Percentiles rank a stretch among this genome's conserved stretches.
Conservation (phyloP, 2,329 filamentous ascomycete species). For the Stemphylium lycopersici region DNA sequence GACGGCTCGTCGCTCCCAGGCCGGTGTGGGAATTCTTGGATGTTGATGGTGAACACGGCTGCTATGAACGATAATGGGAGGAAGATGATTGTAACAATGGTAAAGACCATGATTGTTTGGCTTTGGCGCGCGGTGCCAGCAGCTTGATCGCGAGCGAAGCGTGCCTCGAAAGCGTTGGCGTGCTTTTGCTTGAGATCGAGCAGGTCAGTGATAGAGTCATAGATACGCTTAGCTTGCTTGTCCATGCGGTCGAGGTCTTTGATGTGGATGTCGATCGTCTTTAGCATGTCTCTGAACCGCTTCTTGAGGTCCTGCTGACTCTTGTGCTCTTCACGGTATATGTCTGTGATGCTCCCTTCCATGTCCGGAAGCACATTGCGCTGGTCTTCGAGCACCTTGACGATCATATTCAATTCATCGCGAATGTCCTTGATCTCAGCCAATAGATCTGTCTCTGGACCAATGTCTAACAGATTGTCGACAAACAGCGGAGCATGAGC, state of each 20-base stretch:
- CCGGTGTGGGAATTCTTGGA: constrained; percentile 55
- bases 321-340: constrained; percentile 46
- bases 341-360: constrained; percentile 50
- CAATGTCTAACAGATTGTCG: constrained; percentile 65
- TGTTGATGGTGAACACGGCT: constrained; percentile 62
- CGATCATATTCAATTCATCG: constrained; percentile 70
- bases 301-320: constrained; percentile 58
- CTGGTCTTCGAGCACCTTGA: constrained; percentile 59
- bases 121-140: constrained; percentile 64
- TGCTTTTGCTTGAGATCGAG: constrained; percentile 74
- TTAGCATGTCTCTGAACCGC: constrained; percentile 63
- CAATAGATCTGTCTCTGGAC: constrained; percentile 65
- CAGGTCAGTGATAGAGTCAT: constrained; percentile 65
- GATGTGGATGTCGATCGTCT: constrained; percentile 62
- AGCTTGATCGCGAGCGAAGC: constrained; percentile 66
- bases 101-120: constrained; percentile 65
- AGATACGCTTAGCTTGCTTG: constrained; percentile 65
- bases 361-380: constrained; percentile 56
- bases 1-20: constrained; percentile 35
- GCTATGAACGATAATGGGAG: constrained; percentile 63
- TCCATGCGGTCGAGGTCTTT: constrained; percentile 70
- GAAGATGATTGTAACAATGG: constrained; percentile 65
- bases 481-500: constrained; percentile 53
- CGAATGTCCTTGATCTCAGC: constrained; percentile 71
- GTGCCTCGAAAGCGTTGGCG: constrained; percentile 70